A percentile compares a stretch with the other conserved stretches of the same genome.
These are phyloP conservation scores for Epicoccum sorghinum DNA, from an alignment of 2,329 filamentous ascomycete species.

Conservation along the genomic window DNA sequence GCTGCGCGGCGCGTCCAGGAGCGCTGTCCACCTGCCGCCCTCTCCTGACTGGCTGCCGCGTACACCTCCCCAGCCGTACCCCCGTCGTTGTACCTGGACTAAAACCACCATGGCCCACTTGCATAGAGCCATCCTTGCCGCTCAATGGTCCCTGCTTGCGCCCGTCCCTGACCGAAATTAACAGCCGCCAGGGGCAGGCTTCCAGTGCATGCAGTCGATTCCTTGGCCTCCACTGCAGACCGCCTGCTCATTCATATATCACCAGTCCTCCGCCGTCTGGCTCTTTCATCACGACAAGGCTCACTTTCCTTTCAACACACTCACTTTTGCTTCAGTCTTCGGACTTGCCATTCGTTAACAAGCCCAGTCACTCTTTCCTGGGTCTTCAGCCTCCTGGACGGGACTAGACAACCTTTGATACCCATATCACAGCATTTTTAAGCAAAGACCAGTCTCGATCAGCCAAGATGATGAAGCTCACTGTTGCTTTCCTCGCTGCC, in stretches of 20 bases:
- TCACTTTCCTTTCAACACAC: slow-evolving; percentile 41
- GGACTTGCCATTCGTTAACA: slow-evolving; percentile 44
- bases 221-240: slow-evolving; percentile 41
- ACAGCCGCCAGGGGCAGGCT: slow-evolving; percentile 40
- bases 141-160: slow-evolving; percentile 34
- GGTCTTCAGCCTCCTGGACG: slow-evolving; percentile 30
- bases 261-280: slow-evolving; percentile 18
- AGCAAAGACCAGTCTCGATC: slow-evolving; percentile 30
- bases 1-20: slow-evolving; percentile 29
- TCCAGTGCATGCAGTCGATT: slow-evolving; percentile 26
- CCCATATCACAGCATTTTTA: slow-evolving; percentile 16
- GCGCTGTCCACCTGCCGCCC: slow-evolving; percentile 15
- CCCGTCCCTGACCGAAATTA: slow-evolving; percentile 45
- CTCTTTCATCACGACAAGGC: slow-evolving; percentile 43
- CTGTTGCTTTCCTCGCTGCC: slow-evolving; percentile 40
- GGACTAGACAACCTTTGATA: slow-evolving; percentile 36
- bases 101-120: slow-evolving; percentile 13
- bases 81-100: slow-evolving; percentile 33
- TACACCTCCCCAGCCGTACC: slow-evolving; percentile 15
- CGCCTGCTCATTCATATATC: slow-evolving; percentile 42
- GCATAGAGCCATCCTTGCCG: slow-evolving; percentile 17
- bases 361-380: slow-evolving; percentile 48
- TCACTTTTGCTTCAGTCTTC: slow-evolving; percentile 42
- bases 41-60: slow-evolving; percentile 29
- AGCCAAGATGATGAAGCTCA: slow-evolving; percentile 40